Evolutionary conservation across 768 basidiomycete genomes (phyloP).

Genomic region (Leccinum disarticulatum): DNA sequence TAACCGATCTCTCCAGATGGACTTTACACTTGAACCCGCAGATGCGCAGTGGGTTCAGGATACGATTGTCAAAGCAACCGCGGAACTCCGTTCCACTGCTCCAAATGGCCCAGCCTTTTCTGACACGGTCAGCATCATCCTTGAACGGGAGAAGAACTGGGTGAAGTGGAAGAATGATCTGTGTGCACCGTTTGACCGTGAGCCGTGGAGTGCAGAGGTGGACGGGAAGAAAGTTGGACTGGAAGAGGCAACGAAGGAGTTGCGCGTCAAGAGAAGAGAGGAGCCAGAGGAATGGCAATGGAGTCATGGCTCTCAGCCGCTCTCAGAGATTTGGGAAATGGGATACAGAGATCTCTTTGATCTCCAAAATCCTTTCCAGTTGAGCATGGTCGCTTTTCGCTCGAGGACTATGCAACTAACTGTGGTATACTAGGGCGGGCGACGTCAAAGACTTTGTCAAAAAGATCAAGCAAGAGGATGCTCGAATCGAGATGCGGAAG

Average conservation of each 20-base stretch:
- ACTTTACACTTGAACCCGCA: constrained; percentile 67
- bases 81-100: constrained; percentile 67
- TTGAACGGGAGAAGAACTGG: constrained; percentile 89
- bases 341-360: constrained; percentile 67
- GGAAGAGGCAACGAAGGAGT: constrained; percentile 57
- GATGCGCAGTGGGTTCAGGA: constrained; percentile 81
- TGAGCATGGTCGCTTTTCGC: constrained; percentile 28
- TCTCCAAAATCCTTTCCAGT: constrained; percentile 68
- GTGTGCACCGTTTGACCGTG: constrained; percentile 77
- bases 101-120: constrained; percentile 77
- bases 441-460: constrained; percentile 74
- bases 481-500: constrained; percentile 53
- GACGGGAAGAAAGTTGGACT: constrained; percentile 52
- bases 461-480: constrained; percentile 67
- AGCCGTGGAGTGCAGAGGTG: constrained; percentile 54
- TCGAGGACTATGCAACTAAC: constrained; percentile 3
- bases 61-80: constrained; percentile 51
- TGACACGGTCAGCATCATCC: constrained; percentile 67
- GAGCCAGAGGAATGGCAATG: constrained; percentile 63
- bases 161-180: constrained; percentile 85
- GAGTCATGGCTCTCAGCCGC: constrained; percentile 61
- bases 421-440: constrained; percentile 49
- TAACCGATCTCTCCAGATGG: constrained; percentile 81
- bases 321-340: constrained; percentile 85
- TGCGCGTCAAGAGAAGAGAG: constrained; percentile 54